These are phyloP conservation scores for Neonectria neomacrospora DNA, from an alignment of 2,329 filamentous ascomycete genomes.

Conservation along the genomic window DNA sequence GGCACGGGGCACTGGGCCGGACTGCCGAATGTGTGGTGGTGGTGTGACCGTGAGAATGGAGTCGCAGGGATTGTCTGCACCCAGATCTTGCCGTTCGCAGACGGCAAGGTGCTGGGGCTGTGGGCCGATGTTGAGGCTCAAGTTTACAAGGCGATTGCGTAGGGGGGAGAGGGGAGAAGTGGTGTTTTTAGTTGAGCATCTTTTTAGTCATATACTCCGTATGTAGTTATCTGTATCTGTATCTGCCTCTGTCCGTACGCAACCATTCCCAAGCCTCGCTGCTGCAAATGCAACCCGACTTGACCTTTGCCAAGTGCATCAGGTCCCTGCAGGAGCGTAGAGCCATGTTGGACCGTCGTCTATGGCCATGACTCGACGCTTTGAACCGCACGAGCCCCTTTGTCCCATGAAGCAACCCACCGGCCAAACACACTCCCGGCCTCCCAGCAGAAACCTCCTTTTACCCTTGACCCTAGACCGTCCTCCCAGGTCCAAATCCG, in stretches of 20 bases:
- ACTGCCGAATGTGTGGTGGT: conserved; percentile 70
- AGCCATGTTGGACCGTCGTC: not conserved
- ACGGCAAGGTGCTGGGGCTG: conserved; percentile 54
- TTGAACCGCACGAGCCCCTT: not conserved
- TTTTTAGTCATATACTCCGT: not conserved
- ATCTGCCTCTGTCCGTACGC: not conserved
- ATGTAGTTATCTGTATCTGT: not conserved
- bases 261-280: not conserved
- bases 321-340: not conserved
- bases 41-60: conserved; percentile 69
- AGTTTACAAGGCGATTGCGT: conserved; percentile 48
- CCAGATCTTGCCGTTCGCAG: conserved; percentile 63
- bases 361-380: not conserved
- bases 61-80: conserved; percentile 63
- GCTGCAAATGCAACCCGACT: not conserved
- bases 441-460: conserved; percentile 1
- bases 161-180: not conserved
- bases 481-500: conserved; percentile 9
- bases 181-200: not conserved
- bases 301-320: not conserved
- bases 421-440: not conserved
- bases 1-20: conserved; percentile 68
- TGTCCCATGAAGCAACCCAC: not conserved
- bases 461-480: not conserved
- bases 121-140: conserved; percentile 54